Conservation (phyloP, 495 filamentous ascomycete genomes). For the Talaromyces stipitatus region DNA sequence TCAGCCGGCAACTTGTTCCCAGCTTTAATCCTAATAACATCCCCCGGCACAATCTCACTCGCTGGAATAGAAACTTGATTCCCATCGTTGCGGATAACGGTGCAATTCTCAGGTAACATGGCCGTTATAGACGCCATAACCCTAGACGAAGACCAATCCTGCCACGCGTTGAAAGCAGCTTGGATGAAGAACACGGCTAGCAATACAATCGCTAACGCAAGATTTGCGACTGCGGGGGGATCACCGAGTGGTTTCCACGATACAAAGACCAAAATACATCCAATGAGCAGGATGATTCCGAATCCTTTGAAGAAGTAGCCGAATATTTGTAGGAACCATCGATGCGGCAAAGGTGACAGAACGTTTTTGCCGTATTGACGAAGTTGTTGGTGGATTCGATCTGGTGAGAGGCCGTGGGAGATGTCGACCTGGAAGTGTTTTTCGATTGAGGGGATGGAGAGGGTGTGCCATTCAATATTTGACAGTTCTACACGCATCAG, state of each 20-base stretch:
- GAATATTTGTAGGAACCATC: slow-evolving; percentile 46
- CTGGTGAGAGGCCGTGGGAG: slow-evolving; percentile 40
- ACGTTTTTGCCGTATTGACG: slow-evolving; percentile 55
- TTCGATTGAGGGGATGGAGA: slow-evolving; percentile 46
- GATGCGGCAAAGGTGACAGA: slow-evolving; percentile 50
- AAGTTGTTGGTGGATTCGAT: slow-evolving; percentile 37
- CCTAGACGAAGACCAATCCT: slow-evolving; percentile 56
- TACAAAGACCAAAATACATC: slow-evolving; percentile 61
- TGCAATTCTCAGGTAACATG: slow-evolving; percentile 59
- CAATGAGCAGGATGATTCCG: slow-evolving; percentile 60
- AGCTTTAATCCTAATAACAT: slow-evolving; percentile 55
- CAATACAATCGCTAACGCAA: slow-evolving; percentile 62
- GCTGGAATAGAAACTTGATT: slow-evolving; percentile 38
- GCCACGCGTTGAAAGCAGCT: slow-evolving; percentile 61
- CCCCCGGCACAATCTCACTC: slow-evolving; percentile 59
- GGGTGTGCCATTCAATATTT: slow-evolving; percentile 47
- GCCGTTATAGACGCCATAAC: slow-evolving; percentile 60
- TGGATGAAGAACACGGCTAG: slow-evolving; percentile 61
- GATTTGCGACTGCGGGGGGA: slow-evolving; percentile 56
- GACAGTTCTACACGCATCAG: slow-evolving; percentile 14
- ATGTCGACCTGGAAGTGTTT: slow-evolving; percentile 43
- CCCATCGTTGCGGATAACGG: slow-evolving; percentile 52
- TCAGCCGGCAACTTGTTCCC: slow-evolving; percentile 70
- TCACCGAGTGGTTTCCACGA: slow-evolving; percentile 68
- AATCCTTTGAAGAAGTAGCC: slow-evolving; percentile 70